Evolutionary conservation across 305 asterid species (phyloP), one percentile per base, ranked within the genome.

Genomic region (Galium porrigens): DNA sequence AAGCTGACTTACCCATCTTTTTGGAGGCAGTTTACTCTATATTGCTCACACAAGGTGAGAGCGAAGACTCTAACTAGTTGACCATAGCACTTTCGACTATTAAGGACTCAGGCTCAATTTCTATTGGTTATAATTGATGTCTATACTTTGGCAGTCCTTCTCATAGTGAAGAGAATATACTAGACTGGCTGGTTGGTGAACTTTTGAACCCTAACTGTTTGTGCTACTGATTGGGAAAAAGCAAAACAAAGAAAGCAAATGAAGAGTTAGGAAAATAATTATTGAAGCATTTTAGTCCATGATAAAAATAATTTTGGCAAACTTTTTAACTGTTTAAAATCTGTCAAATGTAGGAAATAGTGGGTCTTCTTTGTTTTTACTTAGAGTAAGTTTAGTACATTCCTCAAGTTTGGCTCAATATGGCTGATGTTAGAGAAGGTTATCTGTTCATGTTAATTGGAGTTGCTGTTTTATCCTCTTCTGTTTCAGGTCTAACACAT

Each of bases 21-120:
- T 83, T 92, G 49, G 95, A 83, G 82, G 99, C 95, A 57, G 82
- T 92, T 65, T 79, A 85, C 80, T 73, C 76, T 71, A 69, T 89
- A 72, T 76, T 87, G 79, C 76, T 78, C 68, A 75, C 80, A 72
- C 79, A 73, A 82, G 95, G 99, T 86, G 81, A 78, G 81, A 42
- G 69, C 75, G 30, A 63, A 18, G 14, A 10, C 51, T 37, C 39
- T 37, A 48, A 2, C 66, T 41, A 25, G 53, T 49, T 25, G n/a
- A 12, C 46, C 11, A 34, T 17, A 36, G 59, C 2, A 29, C 56
- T 51, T 51, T 51, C 6, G 11, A 58, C 51, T 52, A 18, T 4
- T 46, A 25, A 49, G 67, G 42, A 41, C 33, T 56, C 49, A 10
- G 41, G 30, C 17, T 30, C 8, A 5, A 33, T 39, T 10, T 52